Evolutionary conservation across 2,329 filamentous ascomycete species (phyloP), one percentile per base, ranked within the genome.

Genomic region (Colletotrichum sp.): DNA sequence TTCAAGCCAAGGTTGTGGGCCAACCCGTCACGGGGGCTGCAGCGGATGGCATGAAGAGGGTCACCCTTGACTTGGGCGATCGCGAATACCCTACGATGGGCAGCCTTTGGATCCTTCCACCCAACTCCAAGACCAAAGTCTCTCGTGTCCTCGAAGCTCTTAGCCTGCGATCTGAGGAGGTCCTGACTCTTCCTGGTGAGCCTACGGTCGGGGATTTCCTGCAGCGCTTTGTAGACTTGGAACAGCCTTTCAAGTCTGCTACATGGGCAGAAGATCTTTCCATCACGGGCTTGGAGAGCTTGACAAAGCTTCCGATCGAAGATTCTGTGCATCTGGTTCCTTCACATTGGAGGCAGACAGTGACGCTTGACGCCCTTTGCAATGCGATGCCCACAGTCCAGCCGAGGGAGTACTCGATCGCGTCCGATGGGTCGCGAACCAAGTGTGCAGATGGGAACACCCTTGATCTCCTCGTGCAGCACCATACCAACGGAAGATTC

Each of bases 21-120:
- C 30, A 65, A 18, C 73, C 73, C 24, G 64, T 65, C 10, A 16
- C 13, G 26, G 70, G 70, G 8, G 18, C 73, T 15, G 44, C 70
- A 4, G n/a, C 57, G 21, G 64, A 59, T 24, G 57, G 73, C 7
- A 76, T 76, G 73, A 76, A 73, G 70, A 73, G 73, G 15, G 70
- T 76, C 39, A 76, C 73, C 5, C 64, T 76, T 2, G 55, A 76
- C 34, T 8, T 76, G 64, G 73, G 63, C 4, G 73, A 69, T 30
- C 70, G 73, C n/a, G 73, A 73, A 15, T 76, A 76, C 24, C 70
- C 73, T 12, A 76, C 73, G 18, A 76, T 76, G 73, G 70, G 70
- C 5, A 76, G 73, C 12, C 52, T 76, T 7, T 76, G 73, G 73
- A 73, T 76, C n/a, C 64, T 76, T 21, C 73, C 73, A 2, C 73